Percentiles rank a stretch among this genome's conserved stretches.
phyloP scores from a whole-genome alignment of 2,329 filamentous ascomycete species.

The Colletotrichum sublineola region DNA sequence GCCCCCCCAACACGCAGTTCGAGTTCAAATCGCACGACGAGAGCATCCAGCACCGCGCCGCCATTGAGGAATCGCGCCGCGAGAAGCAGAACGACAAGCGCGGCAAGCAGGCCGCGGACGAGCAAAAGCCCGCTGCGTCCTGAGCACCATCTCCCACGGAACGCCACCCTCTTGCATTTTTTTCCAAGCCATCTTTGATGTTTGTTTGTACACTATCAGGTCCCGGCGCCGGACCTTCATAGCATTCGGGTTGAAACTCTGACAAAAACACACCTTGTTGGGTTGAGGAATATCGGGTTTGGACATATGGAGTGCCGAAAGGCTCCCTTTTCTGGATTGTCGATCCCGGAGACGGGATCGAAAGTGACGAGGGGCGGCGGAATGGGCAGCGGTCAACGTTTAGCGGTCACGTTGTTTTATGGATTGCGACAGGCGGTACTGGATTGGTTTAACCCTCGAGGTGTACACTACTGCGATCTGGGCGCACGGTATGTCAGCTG shows the following conservation, averaged over 20 bases:
- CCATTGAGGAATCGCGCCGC: constrained; percentile 90
- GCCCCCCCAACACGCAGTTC: constrained; percentile 90
- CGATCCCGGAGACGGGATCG: constrained; percentile 31
- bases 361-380: constrained; percentile 17
- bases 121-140: constrained; percentile 43
- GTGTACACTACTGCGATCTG: constrained; percentile 38
- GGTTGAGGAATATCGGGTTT: constrained; percentile 37
- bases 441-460: constrained; percentile 36
- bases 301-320: constrained; percentile 31
- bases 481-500: constrained; percentile 27
- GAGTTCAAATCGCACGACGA: constrained; percentile 97
- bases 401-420: constrained; percentile 42
- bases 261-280: constrained; percentile 39
- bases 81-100: constrained; percentile 76
- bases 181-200: constrained; percentile 41
- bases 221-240: constrained; percentile 31
- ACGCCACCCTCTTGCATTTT: constrained; percentile 40
- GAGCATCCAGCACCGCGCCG: constrained; percentile 91
- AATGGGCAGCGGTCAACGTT: constrained; percentile 39
- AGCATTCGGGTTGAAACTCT: constrained; percentile 38
- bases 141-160: constrained; percentile 27
- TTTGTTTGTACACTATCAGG: constrained; percentile 44
- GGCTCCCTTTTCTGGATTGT: constrained; percentile 12
- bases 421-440: constrained; percentile 36
- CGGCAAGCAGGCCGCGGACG: constrained; percentile 52